Evolutionary conservation across 1,284 basidiomycete genomes (phyloP).

Genomic region (Leccinum pachyderme): DNA sequence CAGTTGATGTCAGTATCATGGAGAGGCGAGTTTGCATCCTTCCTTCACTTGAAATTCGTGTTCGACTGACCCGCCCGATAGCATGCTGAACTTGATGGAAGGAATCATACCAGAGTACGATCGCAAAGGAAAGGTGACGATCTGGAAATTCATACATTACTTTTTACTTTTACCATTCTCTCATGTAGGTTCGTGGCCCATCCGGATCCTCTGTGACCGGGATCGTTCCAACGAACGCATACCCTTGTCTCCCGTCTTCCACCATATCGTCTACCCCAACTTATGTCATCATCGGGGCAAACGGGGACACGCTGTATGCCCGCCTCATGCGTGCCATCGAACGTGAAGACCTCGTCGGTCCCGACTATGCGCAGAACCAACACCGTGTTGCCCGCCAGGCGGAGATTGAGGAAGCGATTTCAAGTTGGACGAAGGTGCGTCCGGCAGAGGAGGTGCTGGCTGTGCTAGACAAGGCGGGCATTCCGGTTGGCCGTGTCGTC

Average conservation of each 20-base stretch:
- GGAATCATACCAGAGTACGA: conserved; percentile 75
- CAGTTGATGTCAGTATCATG: conserved; percentile 72
- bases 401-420: conserved; percentile 63
- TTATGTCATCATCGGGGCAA: conserved; percentile 69
- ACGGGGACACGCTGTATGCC: conserved; percentile 66
- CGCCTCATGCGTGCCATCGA: conserved; percentile 61
- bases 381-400: conserved; percentile 55
- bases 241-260: conserved; percentile 55
- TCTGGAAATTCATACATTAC: neutral
- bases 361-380: conserved; percentile 56
- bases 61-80: neutral
- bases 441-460: conserved; percentile 45
- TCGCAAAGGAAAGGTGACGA: conserved; percentile 56
- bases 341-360: conserved; percentile 56
- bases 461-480: conserved; percentile 43
- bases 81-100: conserved; percentile 75
- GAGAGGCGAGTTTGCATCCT: conserved; percentile 50
- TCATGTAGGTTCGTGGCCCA: conserved; percentile 55
- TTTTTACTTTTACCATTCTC: neutral
- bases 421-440: conserved; percentile 51
- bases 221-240: conserved; percentile 71
- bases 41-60: neutral
- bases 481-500: conserved; percentile 63
- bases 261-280: conserved; percentile 41
- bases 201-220: conserved; percentile 72